These are phyloP conservation scores for Huntiella omanensis DNA, from an alignment of 2,329 filamentous ascomycete species.

Conservation along the genomic window DNA sequence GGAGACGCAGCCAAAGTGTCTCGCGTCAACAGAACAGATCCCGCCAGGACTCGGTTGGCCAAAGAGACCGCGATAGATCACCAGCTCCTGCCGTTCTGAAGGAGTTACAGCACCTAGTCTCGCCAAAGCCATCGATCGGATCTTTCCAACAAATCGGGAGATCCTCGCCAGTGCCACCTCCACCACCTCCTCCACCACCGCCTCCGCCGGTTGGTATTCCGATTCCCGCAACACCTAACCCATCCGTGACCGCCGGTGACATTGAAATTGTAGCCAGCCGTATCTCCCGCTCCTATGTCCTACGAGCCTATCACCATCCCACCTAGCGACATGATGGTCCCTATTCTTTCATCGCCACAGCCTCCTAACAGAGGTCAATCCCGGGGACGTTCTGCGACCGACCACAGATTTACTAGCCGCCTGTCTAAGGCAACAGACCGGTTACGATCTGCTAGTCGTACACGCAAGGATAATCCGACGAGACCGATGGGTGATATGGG, in stretches of 20 bases:
- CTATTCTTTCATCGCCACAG: slow-evolving; percentile 26
- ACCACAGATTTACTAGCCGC: slow-evolving; percentile 30
- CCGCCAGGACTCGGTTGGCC: slow-evolving; percentile 5
- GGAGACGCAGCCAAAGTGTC: neutral
- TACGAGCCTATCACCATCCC: slow-evolving; percentile 16
- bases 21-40: neutral
- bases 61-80: slow-evolving; percentile 13
- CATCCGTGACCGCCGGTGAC: slow-evolving; percentile 31
- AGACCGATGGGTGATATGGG: slow-evolving; percentile 21
- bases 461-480: slow-evolving; percentile 26
- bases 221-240: slow-evolving; percentile 20
- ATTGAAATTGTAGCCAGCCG: slow-evolving; percentile 33
- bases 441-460: slow-evolving; percentile 40
- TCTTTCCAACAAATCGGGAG: slow-evolving; percentile 7
- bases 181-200: slow-evolving; percentile 41
- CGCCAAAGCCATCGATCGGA: neutral
- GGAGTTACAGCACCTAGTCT: slow-evolving; percentile 38
- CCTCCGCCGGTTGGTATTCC: slow-evolving; percentile 27
- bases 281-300: slow-evolving; percentile 21
- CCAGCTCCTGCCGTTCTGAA: slow-evolving; percentile 34
- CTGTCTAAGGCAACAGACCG: slow-evolving; percentile 39
- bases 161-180: slow-evolving; percentile 26
- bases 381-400: slow-evolving; percentile 36
- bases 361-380: slow-evolving; percentile 29
- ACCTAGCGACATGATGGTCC: slow-evolving; percentile 25